phyloP scores from a whole-genome alignment of 768 basidiomycete genomes.

The Dioszegia aurantiaca region DNA sequence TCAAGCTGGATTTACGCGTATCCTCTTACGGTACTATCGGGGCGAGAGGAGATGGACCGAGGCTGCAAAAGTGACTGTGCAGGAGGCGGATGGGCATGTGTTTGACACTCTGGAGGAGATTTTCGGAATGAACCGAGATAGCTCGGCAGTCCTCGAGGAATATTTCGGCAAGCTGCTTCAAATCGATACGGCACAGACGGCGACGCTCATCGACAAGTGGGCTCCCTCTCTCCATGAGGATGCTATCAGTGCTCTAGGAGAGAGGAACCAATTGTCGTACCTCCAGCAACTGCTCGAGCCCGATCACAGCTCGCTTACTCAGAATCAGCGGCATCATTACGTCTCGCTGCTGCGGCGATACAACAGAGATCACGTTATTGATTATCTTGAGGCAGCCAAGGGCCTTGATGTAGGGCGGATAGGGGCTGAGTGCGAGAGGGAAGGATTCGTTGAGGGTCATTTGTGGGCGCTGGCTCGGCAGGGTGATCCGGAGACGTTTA shows the following conservation, averaged over 20 bases:
- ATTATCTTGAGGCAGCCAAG: conserved; percentile 59
- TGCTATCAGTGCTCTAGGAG: conserved; percentile 60
- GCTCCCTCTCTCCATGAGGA: conserved; percentile 65
- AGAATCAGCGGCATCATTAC: conserved; percentile 60
- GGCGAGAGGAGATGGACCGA: conserved; percentile 73
- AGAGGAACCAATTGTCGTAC: conserved; percentile 67
- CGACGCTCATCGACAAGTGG: conserved; percentile 67
- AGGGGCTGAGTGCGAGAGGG: conserved; percentile 65
- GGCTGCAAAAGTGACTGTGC: conserved; percentile 69
- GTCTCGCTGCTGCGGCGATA: conserved; percentile 70
- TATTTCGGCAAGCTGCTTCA: neutral
- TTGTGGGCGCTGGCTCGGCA: conserved; percentile 73
- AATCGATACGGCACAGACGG: conserved; percentile 64
- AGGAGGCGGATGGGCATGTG: conserved; percentile 58
- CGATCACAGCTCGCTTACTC: conserved; percentile 15
- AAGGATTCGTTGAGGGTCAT: conserved; percentile 68
- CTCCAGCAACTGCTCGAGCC: conserved; percentile 70
- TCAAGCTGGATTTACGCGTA: conserved; percentile 82
- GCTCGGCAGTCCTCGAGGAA: neutral
- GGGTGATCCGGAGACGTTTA: conserved; percentile 65
- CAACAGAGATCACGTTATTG: conserved; percentile 64
- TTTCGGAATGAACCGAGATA: conserved; percentile 49
- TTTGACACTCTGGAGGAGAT: conserved; percentile 67
- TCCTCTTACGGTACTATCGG: conserved; percentile 75
- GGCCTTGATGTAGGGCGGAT: conserved; percentile 62